Base-by-base conservation (phyloP, 2,329 filamentous ascomycete species). In the Colletotrichum tropicale region DNA sequence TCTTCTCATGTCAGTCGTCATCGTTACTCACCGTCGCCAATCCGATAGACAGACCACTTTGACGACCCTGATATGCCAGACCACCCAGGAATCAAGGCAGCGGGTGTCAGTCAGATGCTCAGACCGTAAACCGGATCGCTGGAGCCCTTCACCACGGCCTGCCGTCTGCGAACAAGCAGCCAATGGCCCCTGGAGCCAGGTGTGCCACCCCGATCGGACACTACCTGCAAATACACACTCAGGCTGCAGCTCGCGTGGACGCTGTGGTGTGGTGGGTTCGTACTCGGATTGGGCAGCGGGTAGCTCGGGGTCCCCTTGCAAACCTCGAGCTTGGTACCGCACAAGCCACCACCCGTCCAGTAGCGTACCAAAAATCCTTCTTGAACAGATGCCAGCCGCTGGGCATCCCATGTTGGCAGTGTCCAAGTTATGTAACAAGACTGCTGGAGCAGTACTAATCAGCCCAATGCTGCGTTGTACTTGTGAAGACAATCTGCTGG, bases 41-140 rank as follows among this genome's bases (percentile, higher is more conserved):
- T 43, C n/a, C 18, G 24, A 43, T 4, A 38, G 21, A 70, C 56
- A 43, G 71, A 18, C 71, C 66, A 56, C 38, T 71, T 26, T 26
- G 6, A 56, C 62, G 13, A 48, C 21, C n/a, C 66, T 36, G 43
- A 15, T 43, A 43, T 62, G 34, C 55, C 55, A 62, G 56, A 30
- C 67, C 43, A 61, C 56, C 16, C 64, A 66, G 32, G 18, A 48
- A 24, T 21, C 66, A 28, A 38, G 34, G 30, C 36, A 24, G 21
- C n/a, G 26, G 70, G 24, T 38, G 66, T 72, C 58, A 66, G 60
- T 66, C 61, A 75, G 72, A 75, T 75, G 61, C 55, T 71, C 71
- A 73, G 56, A 48, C 71, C 21, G 61, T 62, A 61, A 74, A 66
- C 67, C 67, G 61, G 52, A 61, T 66, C 61, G n/a, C 68, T 62